Evolutionary conservation across 2,329 filamentous ascomycete species (phyloP), one percentile per base, ranked within the genome.

Genomic region (Bipolaris bicolor): DNA sequence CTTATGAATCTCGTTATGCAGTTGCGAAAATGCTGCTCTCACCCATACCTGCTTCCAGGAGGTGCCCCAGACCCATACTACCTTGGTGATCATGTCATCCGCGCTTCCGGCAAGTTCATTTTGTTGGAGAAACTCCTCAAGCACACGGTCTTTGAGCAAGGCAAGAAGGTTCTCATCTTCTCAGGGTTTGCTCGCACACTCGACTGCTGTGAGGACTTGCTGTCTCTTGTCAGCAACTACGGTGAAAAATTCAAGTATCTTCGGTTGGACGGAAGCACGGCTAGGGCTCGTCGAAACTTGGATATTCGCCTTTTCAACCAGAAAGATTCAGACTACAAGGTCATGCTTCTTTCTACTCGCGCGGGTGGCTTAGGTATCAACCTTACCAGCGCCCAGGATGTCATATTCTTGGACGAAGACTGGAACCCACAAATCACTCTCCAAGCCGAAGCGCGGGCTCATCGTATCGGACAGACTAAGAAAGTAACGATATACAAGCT

Each of bases 131-230:
- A 83, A 64, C 73, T 84, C 3, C 66, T 84, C 33, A 76, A 78
- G 11, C 77, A 83, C 55, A 72, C 81, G 1, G 79, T 85, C 1
- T 67, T 84, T 48, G 78, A 81, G 54, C 75, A 82, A 47, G 71
- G 73, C n/a, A 82, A 82, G 64, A 86, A 86, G 60, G 75, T 86
- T 0, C 70, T 86, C 5, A 82, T 86, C n/a, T 86, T 86, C 57
- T 84, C 83, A 0, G 78, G 81, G 2, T 86, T 85, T 56, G 84
- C 81, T 0, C 72, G 74, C 10, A 82, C 80, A 3, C 73, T 86
- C 0, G 78, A 84, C 58, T 78, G 80, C 18, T 82, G 80, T 36
- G 83, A 86, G 53, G 82, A 84, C 51, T 72, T 86, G 0, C 64
- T 86, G 1, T 63, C 70, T 0, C 65, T 81, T 7, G 77, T 82